Evolutionary conservation across 345 rosid genomes (phyloP).

Genomic region (Clausena lansium): DNA sequence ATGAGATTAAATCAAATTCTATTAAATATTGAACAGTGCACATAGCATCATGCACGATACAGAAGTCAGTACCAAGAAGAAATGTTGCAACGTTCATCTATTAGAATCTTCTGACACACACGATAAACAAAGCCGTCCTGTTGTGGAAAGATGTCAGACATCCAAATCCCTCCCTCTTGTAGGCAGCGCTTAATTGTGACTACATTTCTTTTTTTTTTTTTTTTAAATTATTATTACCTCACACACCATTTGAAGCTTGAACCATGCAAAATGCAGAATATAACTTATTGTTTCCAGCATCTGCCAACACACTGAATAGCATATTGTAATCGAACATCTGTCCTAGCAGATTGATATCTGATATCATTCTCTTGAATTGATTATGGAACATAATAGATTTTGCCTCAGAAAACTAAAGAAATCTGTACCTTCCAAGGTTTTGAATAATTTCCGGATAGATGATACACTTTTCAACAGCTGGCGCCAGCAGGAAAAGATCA

Average conservation of each 20-base stretch:
- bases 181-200: neutral
- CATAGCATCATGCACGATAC: neutral
- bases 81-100: neutral
- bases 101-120: neutral
- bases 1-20: neutral
- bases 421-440: constrained; percentile 71
- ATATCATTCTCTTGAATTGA: neutral
- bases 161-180: neutral
- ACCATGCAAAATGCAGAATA: neutral
- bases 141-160: neutral
- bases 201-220: neutral
- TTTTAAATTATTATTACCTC: too few relatives aligned
- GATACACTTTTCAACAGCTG: constrained; percentile 63
- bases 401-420: constrained; percentile 13
- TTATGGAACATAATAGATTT: neutral
- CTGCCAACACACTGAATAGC: neutral
- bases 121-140: neutral
- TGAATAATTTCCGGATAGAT: constrained; percentile 80
- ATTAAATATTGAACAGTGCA: neutral
- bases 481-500: constrained; percentile 70
- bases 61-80: neutral
- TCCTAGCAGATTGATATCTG: neutral
- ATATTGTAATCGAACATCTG: neutral
- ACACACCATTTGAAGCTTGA: too few relatives aligned
- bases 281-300: neutral